phyloP scores from a whole-genome alignment of 148 eudicot genomes.

The Drosera capensis region DNA sequence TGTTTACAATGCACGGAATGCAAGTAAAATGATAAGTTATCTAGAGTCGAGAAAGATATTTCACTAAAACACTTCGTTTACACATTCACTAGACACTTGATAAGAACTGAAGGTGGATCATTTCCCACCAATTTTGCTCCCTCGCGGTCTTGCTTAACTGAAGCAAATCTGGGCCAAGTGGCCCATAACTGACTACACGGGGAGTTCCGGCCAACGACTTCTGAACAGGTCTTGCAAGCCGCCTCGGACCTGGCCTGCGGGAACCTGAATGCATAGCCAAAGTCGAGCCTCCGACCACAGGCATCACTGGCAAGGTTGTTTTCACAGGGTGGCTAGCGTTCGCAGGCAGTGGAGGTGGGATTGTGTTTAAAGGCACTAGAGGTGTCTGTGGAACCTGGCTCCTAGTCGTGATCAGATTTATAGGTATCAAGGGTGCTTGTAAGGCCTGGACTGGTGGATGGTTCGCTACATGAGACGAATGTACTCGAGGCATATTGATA shows the following conservation, averaged over 20 bases:
- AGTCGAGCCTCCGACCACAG: not conserved
- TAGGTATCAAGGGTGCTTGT: not conserved
- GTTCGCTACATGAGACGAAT: not conserved
- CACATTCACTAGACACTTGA: too few species aligned
- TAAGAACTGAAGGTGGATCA: not conserved
- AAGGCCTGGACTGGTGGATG: not conserved
- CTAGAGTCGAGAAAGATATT: too few species aligned
- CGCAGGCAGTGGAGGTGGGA: too few species aligned
- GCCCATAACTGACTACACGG: slow-evolving; percentile 3
- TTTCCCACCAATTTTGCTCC: slow-evolving; percentile 6
- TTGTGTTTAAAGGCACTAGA: too few species aligned
- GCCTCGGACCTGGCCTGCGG: not conserved
- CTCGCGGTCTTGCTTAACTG: slow-evolving; percentile 17
- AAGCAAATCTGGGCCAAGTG: slow-evolving; percentile 18
- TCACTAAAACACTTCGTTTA: too few species aligned
- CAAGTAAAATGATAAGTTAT: too few species aligned
- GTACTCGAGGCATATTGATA: not conserved
- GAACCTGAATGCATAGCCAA: not conserved
- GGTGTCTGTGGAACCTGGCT: too few species aligned
- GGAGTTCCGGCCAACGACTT: slow-evolving; percentile 1
- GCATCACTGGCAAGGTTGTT: too few species aligned
- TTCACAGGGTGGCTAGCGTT: too few species aligned
- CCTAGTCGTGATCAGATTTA: too few species aligned
- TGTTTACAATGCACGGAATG: too few species aligned
- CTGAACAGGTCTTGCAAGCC: not conserved